These are phyloP conservation scores for Fusarium duplospermum DNA, from an alignment of 2,329 filamentous ascomycete genomes.

Conservation along the genomic window DNA sequence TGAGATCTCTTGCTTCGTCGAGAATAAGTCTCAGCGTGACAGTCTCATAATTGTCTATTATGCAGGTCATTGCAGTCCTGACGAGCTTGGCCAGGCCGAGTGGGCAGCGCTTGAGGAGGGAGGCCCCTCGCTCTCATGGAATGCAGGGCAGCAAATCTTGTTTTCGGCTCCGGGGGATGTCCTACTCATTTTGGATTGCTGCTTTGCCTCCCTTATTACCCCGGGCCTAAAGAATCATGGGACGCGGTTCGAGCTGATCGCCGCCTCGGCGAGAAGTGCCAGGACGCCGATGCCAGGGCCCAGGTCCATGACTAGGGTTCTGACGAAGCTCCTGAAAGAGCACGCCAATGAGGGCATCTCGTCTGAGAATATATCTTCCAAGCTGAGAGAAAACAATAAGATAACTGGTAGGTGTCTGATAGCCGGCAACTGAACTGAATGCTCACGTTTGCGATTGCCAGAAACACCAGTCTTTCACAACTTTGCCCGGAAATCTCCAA, in stretches of 20 bases:
- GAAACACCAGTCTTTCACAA: neutral
- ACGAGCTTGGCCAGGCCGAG: neutral
- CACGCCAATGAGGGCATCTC: neutral
- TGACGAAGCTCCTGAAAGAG: neutral
- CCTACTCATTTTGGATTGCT: neutral
- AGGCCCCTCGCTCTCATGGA: neutral
- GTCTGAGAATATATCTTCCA: neutral
- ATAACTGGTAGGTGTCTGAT: too few relatives aligned
- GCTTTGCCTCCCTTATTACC: neutral
- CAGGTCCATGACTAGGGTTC: neutral
- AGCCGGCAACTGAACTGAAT: too few relatives aligned
- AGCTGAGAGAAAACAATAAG: neutral
- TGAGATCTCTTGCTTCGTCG: neutral
- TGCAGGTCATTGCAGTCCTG: neutral
- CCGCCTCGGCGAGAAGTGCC: neutral
- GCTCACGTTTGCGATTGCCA: neutral
- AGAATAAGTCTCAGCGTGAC: neutral
- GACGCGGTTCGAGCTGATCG: neutral
- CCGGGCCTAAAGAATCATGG: neutral
- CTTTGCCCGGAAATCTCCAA: neutral
- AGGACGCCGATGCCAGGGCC: neutral
- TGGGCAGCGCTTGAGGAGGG: neutral
- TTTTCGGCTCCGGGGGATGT: neutral
- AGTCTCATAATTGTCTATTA: neutral
- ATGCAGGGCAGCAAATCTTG: neutral